phyloP scores from a whole-genome alignment of 352 stramenopile species.

The Hyaloperonospora brassicae region DNA sequence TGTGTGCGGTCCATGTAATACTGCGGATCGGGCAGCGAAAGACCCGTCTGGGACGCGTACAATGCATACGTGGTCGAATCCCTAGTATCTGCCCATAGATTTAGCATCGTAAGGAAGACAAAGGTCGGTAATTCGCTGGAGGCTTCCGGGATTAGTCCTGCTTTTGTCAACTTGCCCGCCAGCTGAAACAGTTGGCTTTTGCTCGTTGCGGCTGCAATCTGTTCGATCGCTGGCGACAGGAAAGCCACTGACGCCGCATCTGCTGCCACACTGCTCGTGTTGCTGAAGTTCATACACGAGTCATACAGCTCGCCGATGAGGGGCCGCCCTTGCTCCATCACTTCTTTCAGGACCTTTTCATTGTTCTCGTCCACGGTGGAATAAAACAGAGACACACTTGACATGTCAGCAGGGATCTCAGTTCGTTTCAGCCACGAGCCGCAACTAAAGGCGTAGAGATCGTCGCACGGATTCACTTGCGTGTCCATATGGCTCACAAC shows the following conservation, averaged over 20 bases:
- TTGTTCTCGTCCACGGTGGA: constrained; percentile 28
- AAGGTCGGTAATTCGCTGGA: no score
- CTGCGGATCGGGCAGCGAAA: constrained; percentile 85
- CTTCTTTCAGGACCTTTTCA: constrained; percentile 32
- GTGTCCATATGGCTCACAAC: constrained; percentile 42
- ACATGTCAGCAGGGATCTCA: constrained; percentile 32
- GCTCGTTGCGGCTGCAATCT: constrained; percentile 27
- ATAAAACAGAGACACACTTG: constrained; percentile 31
- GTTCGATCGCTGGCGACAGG: constrained; percentile 29
- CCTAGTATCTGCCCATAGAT: constrained; percentile 70
- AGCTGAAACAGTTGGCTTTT: constrained; percentile 45
- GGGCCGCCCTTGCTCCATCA: constrained; percentile 61
- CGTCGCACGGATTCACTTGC: constrained; percentile 43
- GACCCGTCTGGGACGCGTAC: constrained; percentile 74
- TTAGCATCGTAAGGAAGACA: constrained; percentile 74
- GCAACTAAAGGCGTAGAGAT: constrained; percentile 76
- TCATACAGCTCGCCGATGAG: constrained; percentile 48
- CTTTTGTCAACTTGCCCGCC: constrained; percentile 43
- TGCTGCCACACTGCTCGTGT: constrained; percentile 34
- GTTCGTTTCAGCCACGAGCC: constrained; percentile 39
- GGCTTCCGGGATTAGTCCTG: no score
- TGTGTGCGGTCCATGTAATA: constrained; percentile 89
- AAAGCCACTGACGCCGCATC: constrained; percentile 18
- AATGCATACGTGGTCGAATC: constrained; percentile 76
- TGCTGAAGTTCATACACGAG: constrained; percentile 60